Evolutionary conservation across 129 eudicot species (phyloP).

Genomic region (sunflower (Helianthus annuus)): DNA sequence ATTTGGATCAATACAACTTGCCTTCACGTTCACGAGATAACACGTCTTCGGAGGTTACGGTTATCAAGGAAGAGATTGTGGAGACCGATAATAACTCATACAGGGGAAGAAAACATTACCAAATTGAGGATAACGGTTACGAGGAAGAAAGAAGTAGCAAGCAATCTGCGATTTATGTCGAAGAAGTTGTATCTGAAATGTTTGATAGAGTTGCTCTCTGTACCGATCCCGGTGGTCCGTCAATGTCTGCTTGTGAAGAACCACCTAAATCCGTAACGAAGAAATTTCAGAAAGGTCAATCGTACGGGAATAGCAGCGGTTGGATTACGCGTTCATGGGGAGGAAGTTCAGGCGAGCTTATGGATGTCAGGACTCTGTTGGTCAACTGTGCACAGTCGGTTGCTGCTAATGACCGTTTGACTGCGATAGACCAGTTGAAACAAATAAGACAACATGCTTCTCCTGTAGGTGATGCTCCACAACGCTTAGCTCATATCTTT

Average conservation of each 20-base stretch:
- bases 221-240: constrained; percentile 28
- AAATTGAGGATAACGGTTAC: constrained; percentile 25
- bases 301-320: constrained; percentile 33
- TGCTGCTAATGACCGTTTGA: constrained; percentile 32
- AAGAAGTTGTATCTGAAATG: constrained; percentile 37
- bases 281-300: constrained; percentile 33
- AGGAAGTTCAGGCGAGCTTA: constrained; percentile 35
- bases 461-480: constrained; percentile 58
- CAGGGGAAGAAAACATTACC: constrained; percentile 38
- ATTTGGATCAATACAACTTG: constrained; percentile 58
- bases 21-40: constrained; percentile 49
- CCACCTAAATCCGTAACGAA: constrained; percentile 11
- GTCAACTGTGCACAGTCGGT: constrained; percentile 69
- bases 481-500: constrained; percentile 58
- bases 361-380: constrained; percentile 55
- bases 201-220: constrained; percentile 45
- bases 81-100: constrained; percentile 7
- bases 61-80: constrained; percentile 9
- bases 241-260: constrained; percentile 24
- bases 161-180: constrained; percentile 44
- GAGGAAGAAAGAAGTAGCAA: constrained; percentile 50
- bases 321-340: constrained; percentile 41
- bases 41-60: constrained; percentile 16
- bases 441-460: constrained; percentile 61
- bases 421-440: constrained; percentile 48